Base-by-base conservation (phyloP, 1,284 basidiomycete species). In the Leccinum proliferum region DNA sequence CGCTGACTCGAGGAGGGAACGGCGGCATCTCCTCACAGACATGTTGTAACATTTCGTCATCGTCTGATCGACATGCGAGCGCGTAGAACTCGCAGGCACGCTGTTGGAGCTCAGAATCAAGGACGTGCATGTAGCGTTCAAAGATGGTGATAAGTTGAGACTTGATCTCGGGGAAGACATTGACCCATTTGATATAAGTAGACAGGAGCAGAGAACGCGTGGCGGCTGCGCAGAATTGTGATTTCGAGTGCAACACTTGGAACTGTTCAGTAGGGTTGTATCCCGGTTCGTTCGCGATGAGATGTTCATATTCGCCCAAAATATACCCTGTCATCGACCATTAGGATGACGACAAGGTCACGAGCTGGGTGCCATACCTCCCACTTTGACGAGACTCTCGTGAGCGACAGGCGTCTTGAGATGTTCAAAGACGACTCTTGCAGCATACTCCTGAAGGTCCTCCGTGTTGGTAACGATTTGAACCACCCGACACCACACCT, bases 11-110 rank as follows among this genome's bases (percentile, higher is more conserved):
- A 62, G 97, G 92, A 2, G 96, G 94, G 82, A 98, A 99, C 1
- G 96, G 94, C 6, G 97, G 97, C 89, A 99, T 99, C 78, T 99
- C 97, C 74, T 98, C 97, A 76, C 96, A 98, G 12, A 99, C 88
- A 62, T 92, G 92, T 73, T 96, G 93, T 60, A 99, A 79, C 50
- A 98, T 81, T 69, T 96, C 95, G 71, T 98, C 95, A 52, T 94
- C 90, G 53, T 96, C 93, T 34, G 88, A 78, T 25, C 92, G 82
- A 18, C 82, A 87, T 8, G 94, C 89, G 15, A 98, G 81, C 0
- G 92, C 90, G 66, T 92, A 91, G 74, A 94, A 98, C 76, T 98
- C 95, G 84, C 96, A 99, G 52, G 97, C 97, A 56, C 97, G 88
- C 75, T 99, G 97, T 76, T 99, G 97, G 5, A 99, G 82, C 72